Conservation (phyloP, 225 moss, liverwort and hornwort species). For the Straminergon stramineum region DNA sequence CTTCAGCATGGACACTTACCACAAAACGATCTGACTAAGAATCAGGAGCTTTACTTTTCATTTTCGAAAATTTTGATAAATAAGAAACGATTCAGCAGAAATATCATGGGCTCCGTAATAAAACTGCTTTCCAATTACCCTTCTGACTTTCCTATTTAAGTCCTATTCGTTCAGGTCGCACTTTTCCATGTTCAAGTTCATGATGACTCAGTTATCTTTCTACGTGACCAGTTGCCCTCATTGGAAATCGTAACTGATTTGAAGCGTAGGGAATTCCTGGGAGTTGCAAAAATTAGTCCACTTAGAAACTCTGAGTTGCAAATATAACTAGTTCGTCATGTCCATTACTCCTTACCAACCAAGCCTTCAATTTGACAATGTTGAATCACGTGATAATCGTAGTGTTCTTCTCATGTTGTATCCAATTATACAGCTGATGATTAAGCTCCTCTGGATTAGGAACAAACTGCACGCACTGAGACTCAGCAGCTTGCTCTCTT, state of each 20-base stretch:
- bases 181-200: background rate
- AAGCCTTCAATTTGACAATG: background rate
- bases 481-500: slow-evolving; percentile 68
- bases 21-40: background rate
- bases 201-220: background rate
- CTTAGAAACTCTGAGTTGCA: background rate
- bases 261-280: background rate
- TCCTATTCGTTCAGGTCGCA: background rate
- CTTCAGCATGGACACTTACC: background rate
- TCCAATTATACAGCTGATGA: background rate
- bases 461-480: slow-evolving; percentile 43
- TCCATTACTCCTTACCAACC: background rate
- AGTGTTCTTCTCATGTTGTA: background rate
- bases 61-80: background rate
- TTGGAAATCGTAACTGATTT: background rate
- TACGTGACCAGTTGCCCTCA: background rate
- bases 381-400: background rate
- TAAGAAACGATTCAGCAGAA: background rate
- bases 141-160: background rate
- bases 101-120: background rate
- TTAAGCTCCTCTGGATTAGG: slow-evolving; percentile 30
- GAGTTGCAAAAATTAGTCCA: background rate
- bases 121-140: background rate
- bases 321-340: background rate
- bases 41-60: background rate